Evolutionary conservation across 23 red algal species (phyloP).

Genomic region (Agarophyton chilense): DNA sequence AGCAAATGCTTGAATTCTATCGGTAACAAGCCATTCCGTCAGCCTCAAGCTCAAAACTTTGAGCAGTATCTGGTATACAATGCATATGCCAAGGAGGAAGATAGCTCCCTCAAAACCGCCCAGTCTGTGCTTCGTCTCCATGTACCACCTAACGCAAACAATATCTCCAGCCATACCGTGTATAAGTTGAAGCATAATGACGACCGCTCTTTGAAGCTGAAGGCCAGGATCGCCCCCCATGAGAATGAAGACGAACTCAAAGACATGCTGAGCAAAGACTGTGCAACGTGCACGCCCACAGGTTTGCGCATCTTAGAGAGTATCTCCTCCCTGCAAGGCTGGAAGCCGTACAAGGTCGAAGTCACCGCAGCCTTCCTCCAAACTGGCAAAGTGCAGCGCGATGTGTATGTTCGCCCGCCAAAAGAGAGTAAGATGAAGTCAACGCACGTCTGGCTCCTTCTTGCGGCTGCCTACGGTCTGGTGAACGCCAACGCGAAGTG

Average conservation of each 20-base stretch:
- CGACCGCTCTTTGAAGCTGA: neutral
- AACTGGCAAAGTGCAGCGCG: neutral
- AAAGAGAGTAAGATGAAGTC: neutral
- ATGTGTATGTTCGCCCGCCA: neutral
- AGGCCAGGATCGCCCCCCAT: neutral
- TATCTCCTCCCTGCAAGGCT: neutral
- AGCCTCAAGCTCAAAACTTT: no score
- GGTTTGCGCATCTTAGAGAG: neutral
- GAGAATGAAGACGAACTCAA: slow-evolving; percentile 20
- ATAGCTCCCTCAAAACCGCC: no score
- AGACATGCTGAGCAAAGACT: neutral
- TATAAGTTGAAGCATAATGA: slow-evolving; percentile 5
- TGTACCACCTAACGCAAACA: no score
- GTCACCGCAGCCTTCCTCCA: neutral
- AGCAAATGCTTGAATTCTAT: no score
- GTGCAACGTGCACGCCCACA: no score
- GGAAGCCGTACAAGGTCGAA: neutral
- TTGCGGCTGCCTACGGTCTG: neutral
- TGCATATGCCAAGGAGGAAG: no score
- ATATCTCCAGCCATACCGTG: slow-evolving; percentile 2
- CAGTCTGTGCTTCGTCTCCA: no score
- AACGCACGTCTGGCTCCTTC: neutral
- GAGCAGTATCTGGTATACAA: no score
- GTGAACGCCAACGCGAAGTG: neutral
- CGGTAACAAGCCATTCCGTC: no score